Conservation (phyloP, 768 basidiomycete genomes). For the Crucibulum laeve region DNA sequence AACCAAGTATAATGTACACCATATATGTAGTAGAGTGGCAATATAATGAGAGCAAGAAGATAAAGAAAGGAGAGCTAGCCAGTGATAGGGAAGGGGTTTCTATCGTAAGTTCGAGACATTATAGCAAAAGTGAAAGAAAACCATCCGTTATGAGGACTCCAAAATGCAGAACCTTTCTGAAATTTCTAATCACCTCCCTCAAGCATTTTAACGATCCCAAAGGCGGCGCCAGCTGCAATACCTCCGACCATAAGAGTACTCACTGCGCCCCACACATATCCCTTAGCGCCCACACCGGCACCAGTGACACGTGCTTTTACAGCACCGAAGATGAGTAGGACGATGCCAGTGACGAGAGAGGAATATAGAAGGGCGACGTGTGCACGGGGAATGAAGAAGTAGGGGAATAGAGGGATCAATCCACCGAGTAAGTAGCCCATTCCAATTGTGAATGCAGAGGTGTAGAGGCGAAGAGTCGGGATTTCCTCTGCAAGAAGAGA, state of each 20-base stretch:
- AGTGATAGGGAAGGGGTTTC: no score
- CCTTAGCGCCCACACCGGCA: slow-evolving; percentile 57
- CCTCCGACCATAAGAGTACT: slow-evolving; percentile 90
- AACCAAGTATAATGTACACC: no score
- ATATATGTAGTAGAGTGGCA: no score
- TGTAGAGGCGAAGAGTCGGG: slow-evolving; percentile 76
- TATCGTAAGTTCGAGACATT: no score
- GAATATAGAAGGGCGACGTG: slow-evolving; percentile 69
- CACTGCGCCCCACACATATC: slow-evolving; percentile 84
- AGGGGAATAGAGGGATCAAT: slow-evolving; percentile 86
- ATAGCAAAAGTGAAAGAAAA: no score
- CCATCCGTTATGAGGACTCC: no score
- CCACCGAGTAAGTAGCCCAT: slow-evolving; percentile 93
- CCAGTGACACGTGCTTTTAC: slow-evolving; percentile 88
- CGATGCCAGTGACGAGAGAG: slow-evolving; percentile 74
- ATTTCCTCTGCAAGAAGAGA: slow-evolving; percentile 66
- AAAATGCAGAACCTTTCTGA: no score
- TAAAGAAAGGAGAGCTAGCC: no score
- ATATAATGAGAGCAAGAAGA: no score
- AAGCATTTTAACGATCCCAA: slow-evolving; percentile 45
- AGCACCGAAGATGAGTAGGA: slow-evolving; percentile 86
- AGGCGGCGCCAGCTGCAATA: slow-evolving; percentile 72
- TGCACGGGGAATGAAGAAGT: slow-evolving; percentile 81
- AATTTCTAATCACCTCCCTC: slow-evolving; percentile 32
- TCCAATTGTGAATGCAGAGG: slow-evolving; percentile 93